Percentiles rank a stretch among this genome's conserved stretches.
These are phyloP conservation scores for Diaporthe sp. DNA, from an alignment of 2,329 filamentous ascomycete genomes.

Conservation along the genomic window DNA sequence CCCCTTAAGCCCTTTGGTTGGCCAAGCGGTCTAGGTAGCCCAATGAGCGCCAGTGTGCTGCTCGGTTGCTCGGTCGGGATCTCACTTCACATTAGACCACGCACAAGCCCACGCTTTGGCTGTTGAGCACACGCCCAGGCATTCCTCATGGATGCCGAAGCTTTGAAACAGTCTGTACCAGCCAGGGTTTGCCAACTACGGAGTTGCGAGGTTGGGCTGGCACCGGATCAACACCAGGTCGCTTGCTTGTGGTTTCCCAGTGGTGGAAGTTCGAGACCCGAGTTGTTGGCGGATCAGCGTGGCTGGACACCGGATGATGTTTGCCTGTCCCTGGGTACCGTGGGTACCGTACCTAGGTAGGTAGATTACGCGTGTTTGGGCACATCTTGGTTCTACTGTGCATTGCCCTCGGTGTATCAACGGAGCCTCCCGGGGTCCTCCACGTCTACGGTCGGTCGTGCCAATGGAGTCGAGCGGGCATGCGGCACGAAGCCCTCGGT, in stretches of 20 bases:
- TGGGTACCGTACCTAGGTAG: neutral
- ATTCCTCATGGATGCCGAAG: constrained; percentile 28
- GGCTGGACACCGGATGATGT: constrained; percentile 24
- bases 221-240: constrained; percentile 1
- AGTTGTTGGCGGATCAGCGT: constrained; percentile 20
- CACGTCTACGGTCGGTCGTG: neutral
- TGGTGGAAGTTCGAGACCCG: constrained; percentile 31
- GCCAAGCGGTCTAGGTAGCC: constrained; percentile 15
- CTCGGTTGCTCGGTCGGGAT: constrained; percentile 10
- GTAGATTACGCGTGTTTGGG: constrained; percentile 24
- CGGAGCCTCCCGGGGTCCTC: constrained; percentile 13
- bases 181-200: neutral
- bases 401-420: neutral
- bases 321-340: constrained; percentile 9
- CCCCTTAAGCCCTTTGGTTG: neutral
- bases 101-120: constrained; percentile 10
- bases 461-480: constrained; percentile 5
- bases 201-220: constrained; percentile 11
- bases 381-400: neutral
- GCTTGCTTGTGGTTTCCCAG: constrained; percentile 14
- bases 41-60: constrained; percentile 24
- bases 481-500: constrained; percentile 9
- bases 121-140: neutral
- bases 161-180: constrained; percentile 29
- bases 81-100: constrained; percentile 9